phyloP scores from a whole-genome alignment of 179 eudicot species.

The Carnegiea gigantea region DNA sequence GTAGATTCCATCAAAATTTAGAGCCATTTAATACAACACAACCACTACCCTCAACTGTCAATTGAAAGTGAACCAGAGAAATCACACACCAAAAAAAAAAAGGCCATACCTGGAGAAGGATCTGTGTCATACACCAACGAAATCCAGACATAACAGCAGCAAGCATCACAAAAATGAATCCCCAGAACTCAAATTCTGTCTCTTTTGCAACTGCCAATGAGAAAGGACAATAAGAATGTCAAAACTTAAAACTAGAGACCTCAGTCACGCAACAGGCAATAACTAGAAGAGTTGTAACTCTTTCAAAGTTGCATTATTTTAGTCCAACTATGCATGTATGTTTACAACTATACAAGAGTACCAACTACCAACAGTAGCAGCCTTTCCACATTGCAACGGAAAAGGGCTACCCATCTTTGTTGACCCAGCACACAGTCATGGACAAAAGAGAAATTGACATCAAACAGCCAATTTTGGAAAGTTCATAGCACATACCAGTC shows the following conservation, averaged over 20 bases:
- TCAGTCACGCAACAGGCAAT: background rate
- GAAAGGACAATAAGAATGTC: conserved; percentile 5
- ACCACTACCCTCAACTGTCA: background rate
- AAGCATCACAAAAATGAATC: conserved; percentile 97
- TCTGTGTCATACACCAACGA: conserved; percentile 99
- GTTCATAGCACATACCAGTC: conserved; percentile 56
- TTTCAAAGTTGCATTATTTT: background rate
- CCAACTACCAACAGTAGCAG: background rate
- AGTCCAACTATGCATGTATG: background rate
- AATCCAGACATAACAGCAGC: conserved; percentile 99
- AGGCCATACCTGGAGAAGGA: conserved; percentile 85
- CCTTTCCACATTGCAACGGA: background rate
- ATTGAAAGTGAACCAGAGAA: background rate
- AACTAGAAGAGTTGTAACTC: background rate
- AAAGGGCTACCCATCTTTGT: too few species aligned
- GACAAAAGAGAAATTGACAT: background rate
- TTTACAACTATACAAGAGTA: background rate
- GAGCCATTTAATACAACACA: too few species aligned
- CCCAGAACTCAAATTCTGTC: conserved; percentile 95
- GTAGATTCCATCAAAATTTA: background rate
- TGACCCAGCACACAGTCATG: background rate
- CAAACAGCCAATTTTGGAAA: background rate
- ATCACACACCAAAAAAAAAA: conserved; percentile 14
- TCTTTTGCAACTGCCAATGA: conserved; percentile 78
- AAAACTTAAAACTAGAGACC: background rate